Base-by-base conservation (phyloP, 805 yeast species). In the Yamadazyma takamatsuzukensis region DNA sequence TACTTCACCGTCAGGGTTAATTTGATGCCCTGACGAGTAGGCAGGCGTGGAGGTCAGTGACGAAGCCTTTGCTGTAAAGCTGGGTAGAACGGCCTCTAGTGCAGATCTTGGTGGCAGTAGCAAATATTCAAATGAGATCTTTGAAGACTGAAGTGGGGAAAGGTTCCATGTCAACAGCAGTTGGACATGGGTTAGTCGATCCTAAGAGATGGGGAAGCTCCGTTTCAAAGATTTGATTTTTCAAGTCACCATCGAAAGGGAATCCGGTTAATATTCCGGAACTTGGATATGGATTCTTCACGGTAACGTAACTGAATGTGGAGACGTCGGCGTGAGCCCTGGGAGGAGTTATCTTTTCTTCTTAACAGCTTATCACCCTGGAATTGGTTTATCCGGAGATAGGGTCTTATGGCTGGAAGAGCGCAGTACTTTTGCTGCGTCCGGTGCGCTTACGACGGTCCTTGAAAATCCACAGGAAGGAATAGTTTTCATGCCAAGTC, bases 341-440 rank as follows among this genome's bases (percentile, higher is more conserved):
- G 64, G 63, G 63, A 59, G 63, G 64, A 55, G 65, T 56, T 58
- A 45, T 57, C 64, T 59, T 59, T 57, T 60, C 61, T 57, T 60
- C 56, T 55, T 57, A 58, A 59, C 61, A 53, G 58, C 56, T 51
- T 53, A 54, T 53, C 57, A 56, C 64, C 64, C 61, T 54, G 63
- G 57, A 58, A 59, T 56, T 57, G 59, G 64, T 49, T 59, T 57
- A 53, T 55, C 61, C 56, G 58, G 64, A 58, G 62, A 55, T 56
- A 51, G 59, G 61, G 61, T 53, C 51, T 51, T 49, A 48, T 54
- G 58, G 56, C 54, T 53, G 64, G 63, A 55, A 59, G 64, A 59
- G 61, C 60, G 50, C 49, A 49, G 51, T 53, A 45, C 45, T 51
- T 52, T 48, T 51, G 59, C 51, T 46, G 51, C 53, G 60, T 57